phyloP scores from a whole-genome alignment of 73 alveolate genomes.

The Loxodes magnus region DNA sequence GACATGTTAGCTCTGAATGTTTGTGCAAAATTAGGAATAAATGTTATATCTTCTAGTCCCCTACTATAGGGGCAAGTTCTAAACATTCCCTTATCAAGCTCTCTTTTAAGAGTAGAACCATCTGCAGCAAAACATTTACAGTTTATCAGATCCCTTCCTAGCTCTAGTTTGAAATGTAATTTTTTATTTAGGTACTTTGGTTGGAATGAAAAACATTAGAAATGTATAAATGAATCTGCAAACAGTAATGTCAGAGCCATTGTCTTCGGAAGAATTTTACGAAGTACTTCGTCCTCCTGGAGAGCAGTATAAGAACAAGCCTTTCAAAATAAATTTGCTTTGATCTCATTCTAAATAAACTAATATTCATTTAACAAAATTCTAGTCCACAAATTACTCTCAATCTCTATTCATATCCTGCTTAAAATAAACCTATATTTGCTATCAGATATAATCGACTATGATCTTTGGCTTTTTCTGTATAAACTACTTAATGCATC shows the following conservation, averaged over 20 bases:
- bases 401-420: too few species aligned
- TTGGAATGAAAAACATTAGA: slow-evolving; percentile 66
- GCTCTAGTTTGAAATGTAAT: background rate
- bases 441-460: too few species aligned
- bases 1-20: slow-evolving; percentile 32
- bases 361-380: too few species aligned
- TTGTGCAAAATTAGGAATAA: slow-evolving; percentile 44
- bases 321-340: too few species aligned
- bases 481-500: too few species aligned
- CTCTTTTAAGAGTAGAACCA: slow-evolving; percentile 27
- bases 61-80: slow-evolving; percentile 63
- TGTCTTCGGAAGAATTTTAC: slow-evolving; percentile 54
- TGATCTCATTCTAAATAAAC: too few species aligned
- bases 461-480: too few species aligned
- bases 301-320: too few species aligned
- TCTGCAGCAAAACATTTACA: slow-evolving; percentile 64
- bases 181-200: slow-evolving; percentile 32
- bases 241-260: slow-evolving; percentile 33
- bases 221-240: slow-evolving; percentile 58
- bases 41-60: slow-evolving; percentile 52
- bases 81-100: slow-evolving; percentile 36
- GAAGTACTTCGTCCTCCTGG: slow-evolving; percentile 38
- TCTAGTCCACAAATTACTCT: too few species aligned
- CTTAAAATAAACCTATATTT: too few species aligned
- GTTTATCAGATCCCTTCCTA: slow-evolving; percentile 67